A percentile compares a stretch with the other conserved stretches of the same genome.
Evolutionary conservation across 768 basidiomycete species (phyloP).

Genomic region (Pulveroboletus ravenelii): DNA sequence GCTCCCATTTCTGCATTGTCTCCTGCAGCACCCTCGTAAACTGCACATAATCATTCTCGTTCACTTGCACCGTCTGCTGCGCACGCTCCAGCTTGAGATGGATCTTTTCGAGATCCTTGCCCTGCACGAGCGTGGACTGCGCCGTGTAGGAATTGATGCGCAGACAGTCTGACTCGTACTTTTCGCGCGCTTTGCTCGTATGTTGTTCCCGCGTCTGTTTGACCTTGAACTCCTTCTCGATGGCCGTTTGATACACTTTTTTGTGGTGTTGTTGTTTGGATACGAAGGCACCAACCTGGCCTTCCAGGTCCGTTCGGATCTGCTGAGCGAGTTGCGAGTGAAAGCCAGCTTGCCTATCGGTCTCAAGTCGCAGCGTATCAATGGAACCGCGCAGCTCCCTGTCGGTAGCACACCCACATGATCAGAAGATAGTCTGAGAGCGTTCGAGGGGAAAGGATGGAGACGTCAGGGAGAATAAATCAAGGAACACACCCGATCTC

Average conservation of each 20-base stretch:
- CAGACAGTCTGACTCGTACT: conserved; percentile 89
- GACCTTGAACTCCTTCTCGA: conserved; percentile 89
- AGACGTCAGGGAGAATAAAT: neutral
- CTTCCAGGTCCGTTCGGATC: conserved; percentile 73
- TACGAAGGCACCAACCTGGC: conserved; percentile 53
- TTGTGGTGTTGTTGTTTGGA: conserved; percentile 66
- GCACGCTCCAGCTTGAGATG: conserved; percentile 82
- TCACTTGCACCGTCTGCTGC: conserved; percentile 81
- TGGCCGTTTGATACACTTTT: conserved; percentile 62
- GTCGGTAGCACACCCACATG: conserved; percentile 4
- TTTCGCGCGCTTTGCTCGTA: conserved; percentile 85
- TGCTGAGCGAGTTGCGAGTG: conserved; percentile 74
- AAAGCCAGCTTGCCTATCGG: conserved; percentile 71
- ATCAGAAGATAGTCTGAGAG: conserved; percentile 7
- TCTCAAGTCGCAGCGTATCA: conserved; percentile 76
- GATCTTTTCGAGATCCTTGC: conserved; percentile 89
- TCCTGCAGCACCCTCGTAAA: conserved; percentile 77
- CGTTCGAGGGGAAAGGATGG: neutral
- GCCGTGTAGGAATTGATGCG: conserved; percentile 93
- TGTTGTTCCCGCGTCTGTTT: conserved; percentile 85
- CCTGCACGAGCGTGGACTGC: conserved; percentile 86
- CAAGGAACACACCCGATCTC: conserved; percentile 78
- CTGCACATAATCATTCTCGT: conserved; percentile 90
- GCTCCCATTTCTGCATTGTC: conserved; percentile 83
- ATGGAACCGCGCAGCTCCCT: conserved; percentile 81